Base-by-base conservation (phyloP, 768 basidiomycete species). In the Pulveroboletus sp. region DNA sequence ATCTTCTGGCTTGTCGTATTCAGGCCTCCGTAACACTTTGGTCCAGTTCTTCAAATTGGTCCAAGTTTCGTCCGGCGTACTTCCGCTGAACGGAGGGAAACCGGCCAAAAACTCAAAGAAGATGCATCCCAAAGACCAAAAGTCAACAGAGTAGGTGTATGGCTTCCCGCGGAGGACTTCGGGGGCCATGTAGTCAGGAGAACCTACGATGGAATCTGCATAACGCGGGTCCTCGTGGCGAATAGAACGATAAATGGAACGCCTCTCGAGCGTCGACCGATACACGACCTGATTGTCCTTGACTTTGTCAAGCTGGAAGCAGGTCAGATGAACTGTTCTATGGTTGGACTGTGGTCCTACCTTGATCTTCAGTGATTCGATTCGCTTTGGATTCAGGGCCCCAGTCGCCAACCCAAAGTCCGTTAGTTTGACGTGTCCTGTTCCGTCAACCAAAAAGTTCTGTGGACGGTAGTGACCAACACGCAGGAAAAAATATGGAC, bases 391-490 rank as follows among this genome's bases (percentile, higher is more conserved):
- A 67, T 93, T 97, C 43, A 99, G 74, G 4, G 94, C 92, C 17
- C 96, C 96, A 1, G 96, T 96, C 2, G 96, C 96, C 10, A 99
- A 77, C 24, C 96, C 96, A 66, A 99, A 99, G 68, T 99, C 96
- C 5, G 96, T 94, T 35, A 96, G 73, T 67, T 98, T 99, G 65
- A 99, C 95, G 63, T 99, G 96, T 2, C 96, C 96, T 8, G 87
- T 85, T 11, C 89, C 80, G 63, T 98, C 96, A 32, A 99, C 89
- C 46, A 99, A 76, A 75, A 99, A 99, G 68, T 98, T 99, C 94
- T 94, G 34, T 27, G 7, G 12, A 22, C 12, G 42, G 45, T 10
- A 43, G 34, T 30, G 16, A 43, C 14, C 31, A 16, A 5, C 17
- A 55, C 29, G 24, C 24, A 30, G 7, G 7, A 42, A 40, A 12